Evolutionary conservation across 2,329 filamentous ascomycete genomes (phyloP).

Genomic region (Malbranchea zuffiana): DNA sequence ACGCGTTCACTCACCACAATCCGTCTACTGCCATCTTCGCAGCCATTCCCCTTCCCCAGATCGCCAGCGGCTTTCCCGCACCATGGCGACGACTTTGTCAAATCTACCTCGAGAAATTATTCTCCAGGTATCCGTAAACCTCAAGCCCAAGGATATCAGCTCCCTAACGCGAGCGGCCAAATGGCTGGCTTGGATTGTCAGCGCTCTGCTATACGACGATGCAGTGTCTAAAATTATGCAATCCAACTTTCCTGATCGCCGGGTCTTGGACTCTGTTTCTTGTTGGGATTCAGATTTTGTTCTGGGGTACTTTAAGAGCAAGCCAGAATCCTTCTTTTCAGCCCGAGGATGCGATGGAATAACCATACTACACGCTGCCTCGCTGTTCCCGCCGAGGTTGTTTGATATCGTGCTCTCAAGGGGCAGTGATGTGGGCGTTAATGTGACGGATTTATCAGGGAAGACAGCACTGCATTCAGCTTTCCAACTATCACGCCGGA

Average conservation of each 20-base stretch:
- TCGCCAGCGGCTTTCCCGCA: no score
- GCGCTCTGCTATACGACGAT: neutral
- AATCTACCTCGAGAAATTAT: neutral
- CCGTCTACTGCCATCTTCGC: no score
- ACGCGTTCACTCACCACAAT: no score
- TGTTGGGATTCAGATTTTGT: neutral
- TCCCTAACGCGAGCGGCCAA: neutral
- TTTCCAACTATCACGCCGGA: neutral
- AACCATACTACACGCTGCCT: neutral
- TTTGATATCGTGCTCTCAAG: neutral
- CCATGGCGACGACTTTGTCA: neutral
- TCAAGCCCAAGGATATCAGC: neutral
- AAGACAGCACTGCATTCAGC: neutral
- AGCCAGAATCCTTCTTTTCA: neutral
- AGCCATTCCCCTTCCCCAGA: no score
- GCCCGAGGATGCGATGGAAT: neutral
- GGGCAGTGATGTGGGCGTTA: neutral
- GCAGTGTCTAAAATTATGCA: neutral
- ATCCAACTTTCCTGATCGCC: neutral
- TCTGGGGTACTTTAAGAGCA: neutral
- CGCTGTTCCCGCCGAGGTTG: neutral
- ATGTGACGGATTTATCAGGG: neutral
- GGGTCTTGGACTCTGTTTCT: no score
- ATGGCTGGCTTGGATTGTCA: neutral
- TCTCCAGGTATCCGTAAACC: neutral